phyloP scores from a whole-genome alignment of 2,329 filamentous ascomycete species.

The Aureobasidium leucospermi region DNA sequence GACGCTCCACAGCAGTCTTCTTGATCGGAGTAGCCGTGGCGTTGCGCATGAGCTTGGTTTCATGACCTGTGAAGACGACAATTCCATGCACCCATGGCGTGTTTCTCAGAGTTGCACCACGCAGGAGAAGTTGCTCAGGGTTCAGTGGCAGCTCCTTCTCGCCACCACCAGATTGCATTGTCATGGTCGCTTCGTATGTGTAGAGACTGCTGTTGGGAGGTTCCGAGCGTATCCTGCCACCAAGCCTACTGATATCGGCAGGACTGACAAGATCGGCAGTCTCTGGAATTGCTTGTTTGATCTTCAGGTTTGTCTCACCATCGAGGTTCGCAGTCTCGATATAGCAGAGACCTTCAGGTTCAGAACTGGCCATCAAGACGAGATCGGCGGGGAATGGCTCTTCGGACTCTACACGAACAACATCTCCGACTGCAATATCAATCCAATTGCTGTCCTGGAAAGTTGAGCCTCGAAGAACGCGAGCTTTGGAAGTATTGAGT shows the following conservation, averaged over 20 bases:
- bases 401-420: constrained; percentile 88
- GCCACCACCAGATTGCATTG: constrained; percentile 79
- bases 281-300: constrained; percentile 94
- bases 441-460: constrained; percentile 92
- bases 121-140: constrained; percentile 85
- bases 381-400: constrained; percentile 91
- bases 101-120: constrained; percentile 89
- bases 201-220: constrained; percentile 98
- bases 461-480: constrained; percentile 70
- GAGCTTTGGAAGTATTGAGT: constrained; percentile 80
- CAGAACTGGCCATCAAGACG: constrained; percentile 85
- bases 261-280: constrained; percentile 82
- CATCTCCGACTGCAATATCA: constrained; percentile 85
- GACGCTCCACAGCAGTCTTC: constrained; percentile 87
- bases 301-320: constrained; percentile 96
- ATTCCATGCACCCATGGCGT: constrained; percentile 96
- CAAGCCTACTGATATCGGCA: constrained; percentile 74
- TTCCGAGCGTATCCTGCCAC: constrained; percentile 83
- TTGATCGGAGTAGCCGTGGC: constrained; percentile 97
- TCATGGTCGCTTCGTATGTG: constrained; percentile 94
- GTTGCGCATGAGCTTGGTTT: constrained; percentile 98
- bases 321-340: constrained; percentile 98
- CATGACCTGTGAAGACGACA: constrained; percentile 94
- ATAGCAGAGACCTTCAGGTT: constrained; percentile 95
- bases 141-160: constrained; percentile 87